Percentiles rank a stretch among this genome's conserved stretches.
These are phyloP conservation scores for Remersonia thermophila DNA, from an alignment of 2,329 filamentous ascomycete genomes.

Conservation along the genomic window DNA sequence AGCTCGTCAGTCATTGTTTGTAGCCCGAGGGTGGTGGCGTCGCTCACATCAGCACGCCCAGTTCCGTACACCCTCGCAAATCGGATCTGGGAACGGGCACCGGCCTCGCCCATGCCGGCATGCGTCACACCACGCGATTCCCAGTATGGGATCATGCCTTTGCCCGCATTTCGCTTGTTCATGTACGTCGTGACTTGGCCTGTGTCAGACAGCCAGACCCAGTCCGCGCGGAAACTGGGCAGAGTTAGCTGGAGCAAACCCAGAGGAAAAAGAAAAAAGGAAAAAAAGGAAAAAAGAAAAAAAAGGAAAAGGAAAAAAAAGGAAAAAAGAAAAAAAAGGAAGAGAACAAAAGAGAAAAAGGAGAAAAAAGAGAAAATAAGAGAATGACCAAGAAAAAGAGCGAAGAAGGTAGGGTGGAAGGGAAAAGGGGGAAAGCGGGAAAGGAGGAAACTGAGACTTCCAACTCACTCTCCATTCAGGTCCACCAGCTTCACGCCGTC, in stretches of 20 bases:
- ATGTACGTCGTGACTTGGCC: conserved; percentile 14
- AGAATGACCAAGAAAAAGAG: no score
- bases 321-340: not conserved
- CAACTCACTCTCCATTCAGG: conserved; percentile 6
- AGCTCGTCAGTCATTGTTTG: not conserved
- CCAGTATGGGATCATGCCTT: conserved; percentile 15
- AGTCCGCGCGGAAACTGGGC: conserved; percentile 12
- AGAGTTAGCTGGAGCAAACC: no score
- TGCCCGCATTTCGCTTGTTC: conserved; percentile 15
- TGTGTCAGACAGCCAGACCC: conserved; percentile 14
- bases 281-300: no score
- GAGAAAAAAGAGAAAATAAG: no score
- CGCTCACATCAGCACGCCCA: conserved; percentile 1
- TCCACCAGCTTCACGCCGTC: conserved; percentile 5
- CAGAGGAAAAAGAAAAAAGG: no score
- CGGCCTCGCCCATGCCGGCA: conserved; percentile 7
- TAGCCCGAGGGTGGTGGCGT: not conserved
- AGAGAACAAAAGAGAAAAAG: no score
- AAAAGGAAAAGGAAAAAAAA: conserved; percentile 17
- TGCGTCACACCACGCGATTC: conserved; percentile 14
- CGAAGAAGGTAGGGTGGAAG: conserved; percentile 8
- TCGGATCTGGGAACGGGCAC: conserved; percentile 2
- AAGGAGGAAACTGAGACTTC: not conserved
- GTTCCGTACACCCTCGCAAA: conserved; percentile 2
- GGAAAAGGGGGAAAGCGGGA: no score